Evolutionary conservation across 2,329 filamentous ascomycete species (phyloP), one percentile per base, ranked within the genome.

Genomic region (Cephalotrichum gorgonifer): DNA sequence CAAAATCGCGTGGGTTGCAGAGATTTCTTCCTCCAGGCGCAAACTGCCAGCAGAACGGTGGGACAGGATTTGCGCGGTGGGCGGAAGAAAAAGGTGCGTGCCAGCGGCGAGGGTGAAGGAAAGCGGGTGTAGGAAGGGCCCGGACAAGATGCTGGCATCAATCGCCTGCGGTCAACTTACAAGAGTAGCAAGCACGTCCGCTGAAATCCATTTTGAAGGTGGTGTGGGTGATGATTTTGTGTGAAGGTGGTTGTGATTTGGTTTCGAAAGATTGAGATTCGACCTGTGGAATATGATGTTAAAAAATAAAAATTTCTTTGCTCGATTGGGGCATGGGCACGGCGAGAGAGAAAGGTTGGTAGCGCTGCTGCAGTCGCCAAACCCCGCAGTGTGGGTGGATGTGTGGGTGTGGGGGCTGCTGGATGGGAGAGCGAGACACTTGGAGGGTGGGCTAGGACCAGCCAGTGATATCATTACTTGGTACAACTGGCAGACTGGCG

Each of bases 171-270:
- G 15, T 39, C 35, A 48, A 69, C 71, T 71, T 59, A 74, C 71
- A 74, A 57, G 68, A 72, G 62, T 75, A 76, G 67, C 73, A 76
- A 54, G 70, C 67, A 58, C 73, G 71, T 54, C 65, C 68, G 50
- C 54, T 53, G 48, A 57, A 70, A 50, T 75, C 71, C 72, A 75
- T 75, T 59, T 57, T 63, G 55, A 52, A 9, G 20, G 23, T 33
- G 30, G 15, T 33, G 30, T 33, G 33, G 33, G 39, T 43, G 25
- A 43, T 50, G 52, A 48, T 46, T 47, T 11, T 30, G 27, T 39
- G 33, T 26, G 9, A 23, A 26, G n/a, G 23, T 6, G 15, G 23
- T 47, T 28, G 45, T 35, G 45, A 41, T 41, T 25, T 28, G 27
- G 33, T 17, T 47, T 27, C 25, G 39, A 35, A 25, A 23, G 17